Percentiles rank a stretch among this genome's conserved stretches.
Evolutionary conservation across 2,329 filamentous ascomycete genomes (phyloP).

Genomic region (Atkinsonella texensis): DNA sequence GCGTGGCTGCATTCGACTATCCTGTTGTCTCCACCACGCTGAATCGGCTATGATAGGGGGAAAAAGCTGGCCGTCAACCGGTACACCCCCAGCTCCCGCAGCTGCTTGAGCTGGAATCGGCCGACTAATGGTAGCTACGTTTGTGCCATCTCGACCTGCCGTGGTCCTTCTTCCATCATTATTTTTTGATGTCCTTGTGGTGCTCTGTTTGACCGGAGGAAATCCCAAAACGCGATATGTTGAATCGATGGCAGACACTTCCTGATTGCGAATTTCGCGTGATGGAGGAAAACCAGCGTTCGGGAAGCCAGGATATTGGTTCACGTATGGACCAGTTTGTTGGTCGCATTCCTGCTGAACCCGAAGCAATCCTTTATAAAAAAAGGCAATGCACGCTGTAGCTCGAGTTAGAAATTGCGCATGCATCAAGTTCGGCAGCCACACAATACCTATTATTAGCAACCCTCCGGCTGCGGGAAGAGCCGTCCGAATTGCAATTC

Average conservation of each 20-base stretch:
- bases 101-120: conserved; percentile 24
- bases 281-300: neutral
- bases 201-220: neutral
- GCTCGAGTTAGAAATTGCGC: conserved; percentile 10
- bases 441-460: conserved; percentile 33
- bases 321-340: neutral
- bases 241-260: neutral
- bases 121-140: conserved; percentile 26
- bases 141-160: conserved; percentile 9
- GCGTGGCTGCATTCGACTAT: conserved; percentile 7
- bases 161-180: neutral
- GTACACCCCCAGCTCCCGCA: conserved; percentile 25
- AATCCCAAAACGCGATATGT: neutral
- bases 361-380: conserved; percentile 13
- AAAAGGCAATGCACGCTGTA: conserved; percentile 12
- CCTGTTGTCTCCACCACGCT: conserved; percentile 11
- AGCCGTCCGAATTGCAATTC: conserved; percentile 33
- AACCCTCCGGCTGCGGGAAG: conserved; percentile 38
- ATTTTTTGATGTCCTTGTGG: neutral
- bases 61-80: conserved; percentile 29
- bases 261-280: neutral
- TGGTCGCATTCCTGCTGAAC: conserved; percentile 4
- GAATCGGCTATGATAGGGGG: conserved; percentile 25
- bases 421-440: neutral
- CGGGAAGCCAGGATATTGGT: conserved; percentile 2